Conservation (phyloP, 805 yeast genomes). For the Suhomyces sp. region DNA sequence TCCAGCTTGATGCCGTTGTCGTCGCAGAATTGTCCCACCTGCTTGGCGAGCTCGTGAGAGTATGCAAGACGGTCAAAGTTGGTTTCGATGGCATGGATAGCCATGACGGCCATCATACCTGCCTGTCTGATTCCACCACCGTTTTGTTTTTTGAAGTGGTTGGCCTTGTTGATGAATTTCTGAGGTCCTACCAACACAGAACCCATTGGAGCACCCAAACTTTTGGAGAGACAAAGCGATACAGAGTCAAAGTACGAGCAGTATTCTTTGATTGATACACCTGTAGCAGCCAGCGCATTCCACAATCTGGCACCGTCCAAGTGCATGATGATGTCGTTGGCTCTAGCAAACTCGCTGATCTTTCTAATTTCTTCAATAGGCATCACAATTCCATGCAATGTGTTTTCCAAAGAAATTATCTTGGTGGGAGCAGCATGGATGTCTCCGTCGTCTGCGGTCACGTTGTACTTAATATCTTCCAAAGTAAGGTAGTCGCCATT, state of each 20-base stretch:
- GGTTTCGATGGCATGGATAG: constrained; percentile 70
- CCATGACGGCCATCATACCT: constrained; percentile 81
- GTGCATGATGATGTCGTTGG: constrained; percentile 60
- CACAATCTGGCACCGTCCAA: constrained; percentile 95
- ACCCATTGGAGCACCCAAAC: constrained; percentile 93
- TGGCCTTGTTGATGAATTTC: constrained; percentile 62
- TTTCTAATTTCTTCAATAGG: constrained; percentile 76
- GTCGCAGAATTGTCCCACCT: constrained; percentile 52
- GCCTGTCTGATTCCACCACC: constrained; percentile 94
- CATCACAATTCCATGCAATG: constrained; percentile 75
- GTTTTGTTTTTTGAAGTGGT: constrained; percentile 84
- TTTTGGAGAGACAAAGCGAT: constrained; percentile 83
- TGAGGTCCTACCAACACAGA: constrained; percentile 73
- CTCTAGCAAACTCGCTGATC: constrained; percentile 68
- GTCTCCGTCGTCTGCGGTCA: constrained; percentile 71
- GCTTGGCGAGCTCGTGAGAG: constrained; percentile 52
- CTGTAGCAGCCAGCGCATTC: constrained; percentile 81
- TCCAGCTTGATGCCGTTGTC: constrained; percentile 55
- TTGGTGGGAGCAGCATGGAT: constrained; percentile 87
- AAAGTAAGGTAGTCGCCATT: constrained; percentile 76
- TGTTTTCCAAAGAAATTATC: constrained; percentile 82
- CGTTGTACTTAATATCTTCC: constrained; percentile 68
- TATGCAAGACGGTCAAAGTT: constrained; percentile 56
- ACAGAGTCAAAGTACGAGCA: constrained; percentile 83
- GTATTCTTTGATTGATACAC: constrained; percentile 64